Evolutionary conservation across 192 early-diverging fungal species (phyloP).

Genomic region (Coemansia sp.): DNA sequence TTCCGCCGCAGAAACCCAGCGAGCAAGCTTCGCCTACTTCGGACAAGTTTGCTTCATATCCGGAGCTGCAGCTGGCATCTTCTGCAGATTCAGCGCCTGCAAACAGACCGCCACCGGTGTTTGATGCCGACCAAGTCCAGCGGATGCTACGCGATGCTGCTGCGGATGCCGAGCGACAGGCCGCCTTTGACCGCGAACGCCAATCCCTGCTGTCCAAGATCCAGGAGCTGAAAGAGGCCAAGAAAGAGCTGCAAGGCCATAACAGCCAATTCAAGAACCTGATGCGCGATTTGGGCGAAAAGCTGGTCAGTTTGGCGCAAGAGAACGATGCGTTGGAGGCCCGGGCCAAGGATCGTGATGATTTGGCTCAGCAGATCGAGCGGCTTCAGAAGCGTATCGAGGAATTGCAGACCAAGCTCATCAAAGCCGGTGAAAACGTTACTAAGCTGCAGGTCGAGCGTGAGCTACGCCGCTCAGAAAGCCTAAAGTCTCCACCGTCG

Average conservation of each 20-base stretch:
- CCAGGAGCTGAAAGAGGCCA: constrained; percentile 17
- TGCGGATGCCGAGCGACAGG: constrained; percentile 20
- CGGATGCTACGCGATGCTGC: constrained; percentile 33
- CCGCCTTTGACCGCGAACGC: constrained; percentile 18
- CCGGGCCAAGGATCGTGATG: constrained; percentile 29
- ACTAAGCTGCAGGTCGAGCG: not conserved
- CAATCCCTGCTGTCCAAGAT: constrained; percentile 11
- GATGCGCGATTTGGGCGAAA: constrained; percentile 41
- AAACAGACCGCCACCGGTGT: constrained; percentile 8
- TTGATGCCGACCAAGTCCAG: constrained; percentile 36
- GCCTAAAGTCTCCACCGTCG: not conserved
- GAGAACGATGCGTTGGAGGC: constrained; percentile 45
- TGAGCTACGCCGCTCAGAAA: not conserved
- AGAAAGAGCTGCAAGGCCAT: constrained; percentile 40
- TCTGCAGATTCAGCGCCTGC: constrained; percentile 8
- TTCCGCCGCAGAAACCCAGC: constrained; percentile 3
- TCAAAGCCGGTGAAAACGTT: not conserved
- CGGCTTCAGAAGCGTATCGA: constrained; percentile 9
- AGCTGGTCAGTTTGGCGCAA: constrained; percentile 41
- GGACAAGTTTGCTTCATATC: constrained; percentile 46
- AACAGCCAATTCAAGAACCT: constrained; percentile 46
- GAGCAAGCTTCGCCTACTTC: not conserved
- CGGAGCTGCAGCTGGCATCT: constrained; percentile 38
- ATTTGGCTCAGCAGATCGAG: constrained; percentile 12
- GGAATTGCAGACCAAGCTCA: constrained; percentile 14